Conservation (phyloP, 2,329 filamentous ascomycete species). For the Conoideocrella luteorostrata region DNA sequence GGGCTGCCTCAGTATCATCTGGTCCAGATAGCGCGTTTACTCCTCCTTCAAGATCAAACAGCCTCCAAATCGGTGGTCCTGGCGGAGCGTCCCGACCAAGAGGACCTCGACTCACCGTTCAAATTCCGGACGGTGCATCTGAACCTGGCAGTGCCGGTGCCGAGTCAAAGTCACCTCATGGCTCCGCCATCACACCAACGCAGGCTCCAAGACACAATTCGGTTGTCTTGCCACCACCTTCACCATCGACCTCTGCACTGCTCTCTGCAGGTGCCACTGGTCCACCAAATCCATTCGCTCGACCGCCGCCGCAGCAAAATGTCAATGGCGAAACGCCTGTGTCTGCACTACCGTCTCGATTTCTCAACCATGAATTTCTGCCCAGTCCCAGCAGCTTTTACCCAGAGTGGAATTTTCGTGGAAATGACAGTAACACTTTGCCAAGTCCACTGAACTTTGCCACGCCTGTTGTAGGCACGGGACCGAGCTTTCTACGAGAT, state of each 20-base stretch:
- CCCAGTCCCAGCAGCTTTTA: slow-evolving; percentile 92
- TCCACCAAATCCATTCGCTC: slow-evolving; percentile 90
- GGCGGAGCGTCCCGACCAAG: slow-evolving; percentile 67
- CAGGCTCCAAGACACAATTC: slow-evolving; percentile 48
- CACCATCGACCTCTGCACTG: slow-evolving; percentile 78
- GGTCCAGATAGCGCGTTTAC: slow-evolving; percentile 59
- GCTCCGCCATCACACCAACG: slow-evolving; percentile 52
- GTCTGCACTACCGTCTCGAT: slow-evolving; percentile 87
- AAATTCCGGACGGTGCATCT: slow-evolving; percentile 88
- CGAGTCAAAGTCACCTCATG: slow-evolving; percentile 60
- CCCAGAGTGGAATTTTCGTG: slow-evolving; percentile 75
- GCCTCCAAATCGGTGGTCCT: slow-evolving; percentile 48
- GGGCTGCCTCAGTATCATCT: slow-evolving; percentile 50
- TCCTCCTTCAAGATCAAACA: slow-evolving; percentile 73
- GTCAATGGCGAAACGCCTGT: slow-evolving; percentile 62
- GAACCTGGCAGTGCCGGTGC: slow-evolving; percentile 68
- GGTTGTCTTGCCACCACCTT: slow-evolving; percentile 85
- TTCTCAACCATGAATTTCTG: slow-evolving; percentile 79
- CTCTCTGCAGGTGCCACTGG: slow-evolving; percentile 87
- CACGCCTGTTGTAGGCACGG: slow-evolving; percentile 63
- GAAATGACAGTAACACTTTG: slow-evolving; percentile 73
- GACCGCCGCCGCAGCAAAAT: slow-evolving; percentile 69
- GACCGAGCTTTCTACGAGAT: slow-evolving; percentile 57
- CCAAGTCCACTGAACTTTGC: slow-evolving; percentile 91
- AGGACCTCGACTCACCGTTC: slow-evolving; percentile 75